A percentile compares a stretch with the other conserved stretches of the same genome.
These are phyloP conservation scores for Crithidia sp. DNA, from an alignment of 208 protist species.

Conservation along the genomic window DNA sequence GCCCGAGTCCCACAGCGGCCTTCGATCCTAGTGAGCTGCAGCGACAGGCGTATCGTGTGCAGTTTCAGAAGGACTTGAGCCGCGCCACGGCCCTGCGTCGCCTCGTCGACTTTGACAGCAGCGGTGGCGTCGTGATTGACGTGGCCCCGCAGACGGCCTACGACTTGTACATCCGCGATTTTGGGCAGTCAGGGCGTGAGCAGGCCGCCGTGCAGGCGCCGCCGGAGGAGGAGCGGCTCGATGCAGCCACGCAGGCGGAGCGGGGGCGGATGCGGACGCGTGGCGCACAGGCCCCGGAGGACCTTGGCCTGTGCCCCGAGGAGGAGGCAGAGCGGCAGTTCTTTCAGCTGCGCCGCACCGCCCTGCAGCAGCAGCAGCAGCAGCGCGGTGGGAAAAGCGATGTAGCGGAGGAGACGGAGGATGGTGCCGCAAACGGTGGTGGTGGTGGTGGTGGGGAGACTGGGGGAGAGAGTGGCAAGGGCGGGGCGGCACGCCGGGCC, in stretches of 20 bases:
- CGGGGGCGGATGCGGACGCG: slow-evolving; percentile 46
- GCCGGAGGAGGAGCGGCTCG: slow-evolving; percentile 63
- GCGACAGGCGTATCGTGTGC: slow-evolving; percentile 76
- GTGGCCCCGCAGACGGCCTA: slow-evolving; percentile 84
- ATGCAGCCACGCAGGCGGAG: slow-evolving; percentile 55
- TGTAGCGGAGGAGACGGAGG: not conserved
- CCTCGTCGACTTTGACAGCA: slow-evolving; percentile 84
- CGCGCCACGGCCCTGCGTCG: slow-evolving; percentile 77
- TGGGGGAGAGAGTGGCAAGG: not conserved
- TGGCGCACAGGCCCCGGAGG: slow-evolving; percentile 57
- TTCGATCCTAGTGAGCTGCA: slow-evolving; percentile 52
- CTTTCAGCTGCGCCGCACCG: slow-evolving; percentile 29
- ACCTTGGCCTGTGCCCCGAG: slow-evolving; percentile 84
- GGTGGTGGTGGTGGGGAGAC: not conserved
- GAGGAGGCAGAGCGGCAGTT: slow-evolving; percentile 47
- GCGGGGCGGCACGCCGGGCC: not conserved
- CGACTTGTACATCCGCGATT: slow-evolving; percentile 85
- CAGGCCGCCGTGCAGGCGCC: slow-evolving; percentile 69
- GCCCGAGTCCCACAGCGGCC: slow-evolving; percentile 9
- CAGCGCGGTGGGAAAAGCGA: slow-evolving; percentile 14
- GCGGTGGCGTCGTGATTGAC: slow-evolving; percentile 61
- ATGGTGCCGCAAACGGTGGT: not conserved
- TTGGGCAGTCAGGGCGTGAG: slow-evolving; percentile 55
- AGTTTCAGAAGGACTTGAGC: slow-evolving; percentile 78
- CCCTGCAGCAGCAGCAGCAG: slow-evolving; percentile 14